Percentiles rank a stretch among this genome's conserved stretches.
phyloP scores from a whole-genome alignment of 495 filamentous ascomycete genomes.

The Aspergillus ostianus region DNA sequence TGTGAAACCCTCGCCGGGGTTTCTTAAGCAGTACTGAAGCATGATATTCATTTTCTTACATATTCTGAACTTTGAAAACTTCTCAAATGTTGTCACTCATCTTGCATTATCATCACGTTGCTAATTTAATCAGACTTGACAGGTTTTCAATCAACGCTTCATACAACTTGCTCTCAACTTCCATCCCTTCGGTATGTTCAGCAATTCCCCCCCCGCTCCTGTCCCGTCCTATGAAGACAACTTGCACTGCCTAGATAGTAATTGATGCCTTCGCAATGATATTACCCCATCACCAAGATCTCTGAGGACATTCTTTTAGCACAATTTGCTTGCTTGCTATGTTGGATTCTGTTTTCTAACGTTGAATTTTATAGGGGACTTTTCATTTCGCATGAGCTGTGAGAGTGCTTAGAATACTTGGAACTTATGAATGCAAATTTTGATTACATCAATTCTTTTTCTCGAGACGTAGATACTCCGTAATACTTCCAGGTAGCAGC shows the following conservation, averaged over 20 bases:
- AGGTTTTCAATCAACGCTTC: slow-evolving; percentile 1
- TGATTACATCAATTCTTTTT: no score
- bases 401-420: not conserved
- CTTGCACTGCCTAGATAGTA: slow-evolving; percentile 81
- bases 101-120: slow-evolving; percentile 8
- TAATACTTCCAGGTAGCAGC: no score
- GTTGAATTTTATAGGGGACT: slow-evolving; percentile 12
- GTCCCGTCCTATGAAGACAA: slow-evolving; percentile 70
- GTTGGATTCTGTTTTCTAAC: slow-evolving; percentile 31
- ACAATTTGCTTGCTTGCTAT: slow-evolving; percentile 12
- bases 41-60: slow-evolving; percentile 98
- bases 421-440: not conserved
- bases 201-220: slow-evolving; percentile 10
- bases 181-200: slow-evolving; percentile 18
- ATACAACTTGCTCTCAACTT: not conserved
- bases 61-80: slow-evolving; percentile 70
- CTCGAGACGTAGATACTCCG: no score
- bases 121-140: slow-evolving; percentile 30
- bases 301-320: slow-evolving; percentile 57
- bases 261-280: slow-evolving; percentile 68
- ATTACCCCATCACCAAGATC: slow-evolving; percentile 76
- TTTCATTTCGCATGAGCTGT: not conserved
- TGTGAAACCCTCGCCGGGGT: slow-evolving; percentile 85
- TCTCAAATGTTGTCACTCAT: not conserved
- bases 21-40: slow-evolving; percentile 64